These are phyloP conservation scores for Penicillium sp. DNA, from an alignment of 2,329 filamentous ascomycete species.

Conservation along the genomic window DNA sequence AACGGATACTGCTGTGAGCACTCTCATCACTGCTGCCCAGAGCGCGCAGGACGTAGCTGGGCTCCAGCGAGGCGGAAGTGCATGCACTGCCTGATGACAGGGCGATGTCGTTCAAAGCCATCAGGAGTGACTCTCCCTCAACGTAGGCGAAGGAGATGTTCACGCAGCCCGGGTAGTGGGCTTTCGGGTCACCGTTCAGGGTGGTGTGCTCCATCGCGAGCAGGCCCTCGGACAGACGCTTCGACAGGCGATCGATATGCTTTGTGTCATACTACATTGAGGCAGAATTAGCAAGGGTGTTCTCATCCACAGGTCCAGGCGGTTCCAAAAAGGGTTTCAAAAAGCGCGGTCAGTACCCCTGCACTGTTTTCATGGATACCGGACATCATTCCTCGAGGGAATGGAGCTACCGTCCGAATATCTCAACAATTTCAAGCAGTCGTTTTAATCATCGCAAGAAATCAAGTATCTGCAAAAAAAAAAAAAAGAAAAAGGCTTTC, in stretches of 20 bases:
- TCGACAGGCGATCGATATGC: constrained; percentile 75
- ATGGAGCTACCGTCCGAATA: constrained; percentile 49
- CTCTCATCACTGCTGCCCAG: constrained; percentile 96
- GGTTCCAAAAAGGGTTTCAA: neutral
- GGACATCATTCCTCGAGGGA: constrained; percentile 30
- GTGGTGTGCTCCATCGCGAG: constrained; percentile 85
- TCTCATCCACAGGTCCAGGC: neutral
- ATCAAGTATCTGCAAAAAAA: constrained; percentile 16
- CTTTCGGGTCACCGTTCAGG: constrained; percentile 76
- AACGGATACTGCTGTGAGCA: constrained; percentile 94
- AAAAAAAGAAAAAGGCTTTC: constrained; percentile 38
- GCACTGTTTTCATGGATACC: constrained; percentile 57
- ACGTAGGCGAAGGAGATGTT: constrained; percentile 99
- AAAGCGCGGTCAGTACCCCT: constrained; percentile 56
- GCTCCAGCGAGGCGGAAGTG: constrained; percentile 92
- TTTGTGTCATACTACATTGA: constrained; percentile 75
- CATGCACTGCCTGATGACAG: constrained; percentile 94
- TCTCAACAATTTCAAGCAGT: constrained; percentile 71
- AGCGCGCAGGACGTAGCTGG: constrained; percentile 90
- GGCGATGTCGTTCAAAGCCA: constrained; percentile 97
- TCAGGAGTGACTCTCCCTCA: constrained; percentile 93
- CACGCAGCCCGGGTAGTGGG: constrained; percentile 92
- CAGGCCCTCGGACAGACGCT: constrained; percentile 75
- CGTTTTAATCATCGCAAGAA: constrained; percentile 63
- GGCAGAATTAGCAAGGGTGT: constrained; percentile 8